Evolutionary conservation across 1,284 basidiomycete species (phyloP).

Genomic region (Tetrapyrgos nigripes): DNA sequence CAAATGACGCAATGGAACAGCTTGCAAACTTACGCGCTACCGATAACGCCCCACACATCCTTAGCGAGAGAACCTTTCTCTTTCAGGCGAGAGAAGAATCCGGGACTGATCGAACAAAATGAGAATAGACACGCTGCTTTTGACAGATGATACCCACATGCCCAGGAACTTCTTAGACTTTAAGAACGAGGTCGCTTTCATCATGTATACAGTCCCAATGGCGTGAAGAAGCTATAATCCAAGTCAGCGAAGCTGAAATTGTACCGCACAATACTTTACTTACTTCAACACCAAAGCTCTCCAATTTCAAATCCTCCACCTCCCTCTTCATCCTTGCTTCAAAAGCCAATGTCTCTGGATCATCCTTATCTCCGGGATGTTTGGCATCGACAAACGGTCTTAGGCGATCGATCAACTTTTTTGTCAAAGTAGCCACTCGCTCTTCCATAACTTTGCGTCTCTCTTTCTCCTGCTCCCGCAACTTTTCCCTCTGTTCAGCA

Average conservation of each 20-base stretch:
- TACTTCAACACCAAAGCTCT: constrained; percentile 98
- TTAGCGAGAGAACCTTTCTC: constrained; percentile 94
- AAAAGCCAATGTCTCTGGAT: constrained; percentile 84
- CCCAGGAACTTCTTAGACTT: constrained; percentile 93
- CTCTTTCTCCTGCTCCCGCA: constrained; percentile 82
- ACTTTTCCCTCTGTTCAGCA: constrained; percentile 85
- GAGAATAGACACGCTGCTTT: neutral
- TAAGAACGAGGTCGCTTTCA: constrained; percentile 92
- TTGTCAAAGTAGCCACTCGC: constrained; percentile 73
- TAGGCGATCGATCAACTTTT: constrained; percentile 84
- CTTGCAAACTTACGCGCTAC: constrained; percentile 78
- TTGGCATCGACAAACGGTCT: constrained; percentile 91
- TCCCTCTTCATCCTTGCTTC: constrained; percentile 83
- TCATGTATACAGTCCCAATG: constrained; percentile 91
- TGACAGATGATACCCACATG: constrained; percentile 58
- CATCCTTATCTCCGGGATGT: constrained; percentile 85
- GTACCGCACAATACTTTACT: constrained; percentile 23
- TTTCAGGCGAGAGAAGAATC: constrained; percentile 94
- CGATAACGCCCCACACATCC: constrained; percentile 93
- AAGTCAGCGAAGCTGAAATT: neutral
- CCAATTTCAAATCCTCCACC: constrained; percentile 96
- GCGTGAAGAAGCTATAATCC: constrained; percentile 75
- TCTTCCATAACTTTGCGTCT: constrained; percentile 81
- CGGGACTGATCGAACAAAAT: constrained; percentile 62
- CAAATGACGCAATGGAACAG: neutral